Evolutionary conservation across 176 grass and related monocot genomes (phyloP), one percentile per base, ranked within the genome.

Genomic region (Eleusine coracana): DNA sequence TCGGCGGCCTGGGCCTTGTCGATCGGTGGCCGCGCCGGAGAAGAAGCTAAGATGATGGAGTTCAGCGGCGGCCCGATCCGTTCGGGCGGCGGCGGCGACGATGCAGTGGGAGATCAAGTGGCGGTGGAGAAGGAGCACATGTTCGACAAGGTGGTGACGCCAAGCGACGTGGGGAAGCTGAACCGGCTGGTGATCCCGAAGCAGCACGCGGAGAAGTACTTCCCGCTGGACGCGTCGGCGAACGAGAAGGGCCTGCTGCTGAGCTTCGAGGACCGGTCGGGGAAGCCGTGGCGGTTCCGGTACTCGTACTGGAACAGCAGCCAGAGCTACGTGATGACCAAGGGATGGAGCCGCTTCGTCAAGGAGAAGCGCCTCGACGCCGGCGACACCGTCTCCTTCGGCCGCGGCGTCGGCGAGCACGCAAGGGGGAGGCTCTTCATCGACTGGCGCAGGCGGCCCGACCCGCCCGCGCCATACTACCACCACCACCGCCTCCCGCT

Each of bases 261-360:
- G 45, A 90, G 85, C 91, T 99, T 99, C 77, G 93, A 99, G 89
- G 96, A 99, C 83, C 85, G 96, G 40, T 81, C 91, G 3, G 96
- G 96, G 5, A 99, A 99, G 87, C 89, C 91, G 2, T 99, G 96
- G 96, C 89, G 93, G 8, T 99, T 99, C 87, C 96, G 96, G 58
- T 99, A 99, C 89, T 99, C 96, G 60, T 99, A 99, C 86, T 99
- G 96, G 96, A 99, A 99, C 89, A 99, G 96, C 87, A 99, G 96
- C 86, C 96, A 99, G 96, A 99, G 96, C 89, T 99, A 99, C 86
- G 96, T 99, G 7, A 99, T 96, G 93, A 99, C 96, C 68, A 99
- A 99, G 68, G 96, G 96, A 0, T 99, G 96, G 96, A 99, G 96
- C 87, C 91, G 96, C n/a, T 99, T 99, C 74, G 96, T 99, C 80